Evolutionary conservation across 345 rosid genomes (phyloP).

Genomic region (Lepidium sativum): DNA sequence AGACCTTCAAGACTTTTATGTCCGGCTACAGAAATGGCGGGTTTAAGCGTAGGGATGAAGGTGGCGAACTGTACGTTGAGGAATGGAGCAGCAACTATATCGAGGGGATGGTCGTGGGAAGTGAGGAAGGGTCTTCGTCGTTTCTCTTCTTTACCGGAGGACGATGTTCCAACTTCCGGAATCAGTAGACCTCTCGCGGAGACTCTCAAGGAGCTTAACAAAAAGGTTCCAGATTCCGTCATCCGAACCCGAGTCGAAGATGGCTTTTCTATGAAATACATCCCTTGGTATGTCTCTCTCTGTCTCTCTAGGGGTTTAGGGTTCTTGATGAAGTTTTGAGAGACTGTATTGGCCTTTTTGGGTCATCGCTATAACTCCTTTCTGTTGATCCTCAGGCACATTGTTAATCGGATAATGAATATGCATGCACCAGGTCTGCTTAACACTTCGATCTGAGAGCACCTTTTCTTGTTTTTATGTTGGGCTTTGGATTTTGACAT

Average conservation of each 20-base stretch:
- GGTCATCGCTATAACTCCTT: not conserved
- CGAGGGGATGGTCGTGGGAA: not conserved
- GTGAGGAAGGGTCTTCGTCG: constrained; percentile 6
- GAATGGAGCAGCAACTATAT: constrained; percentile 2
- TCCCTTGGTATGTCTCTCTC: constrained; percentile 49
- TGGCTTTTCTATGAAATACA: constrained; percentile 54
- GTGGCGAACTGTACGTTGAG: constrained; percentile 11
- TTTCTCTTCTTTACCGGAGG: constrained; percentile 22
- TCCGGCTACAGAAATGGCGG: constrained; percentile 23
- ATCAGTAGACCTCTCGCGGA: constrained; percentile 60
- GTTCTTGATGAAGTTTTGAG: not conserved
- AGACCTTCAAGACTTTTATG: not conserved
- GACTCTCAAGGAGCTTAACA: constrained; percentile 70
- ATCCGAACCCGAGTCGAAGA: constrained; percentile 47
- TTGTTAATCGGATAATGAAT: constrained; percentile 73
- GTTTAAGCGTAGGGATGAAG: constrained; percentile 13
- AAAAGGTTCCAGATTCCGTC: constrained; percentile 64
- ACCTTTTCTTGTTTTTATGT: not conserved
- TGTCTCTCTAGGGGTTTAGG: not conserved
- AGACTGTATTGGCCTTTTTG: not conserved
- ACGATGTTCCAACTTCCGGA: constrained; percentile 50
- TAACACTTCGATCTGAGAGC: not conserved
- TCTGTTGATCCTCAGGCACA: constrained; percentile 49
- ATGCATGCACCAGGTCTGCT: constrained; percentile 63
- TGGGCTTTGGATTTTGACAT: not conserved